Percentiles rank a stretch among this genome's conserved stretches.
Evolutionary conservation across 192 early-diverging fungal species (phyloP).

Genomic region (Coemansia sp.): DNA sequence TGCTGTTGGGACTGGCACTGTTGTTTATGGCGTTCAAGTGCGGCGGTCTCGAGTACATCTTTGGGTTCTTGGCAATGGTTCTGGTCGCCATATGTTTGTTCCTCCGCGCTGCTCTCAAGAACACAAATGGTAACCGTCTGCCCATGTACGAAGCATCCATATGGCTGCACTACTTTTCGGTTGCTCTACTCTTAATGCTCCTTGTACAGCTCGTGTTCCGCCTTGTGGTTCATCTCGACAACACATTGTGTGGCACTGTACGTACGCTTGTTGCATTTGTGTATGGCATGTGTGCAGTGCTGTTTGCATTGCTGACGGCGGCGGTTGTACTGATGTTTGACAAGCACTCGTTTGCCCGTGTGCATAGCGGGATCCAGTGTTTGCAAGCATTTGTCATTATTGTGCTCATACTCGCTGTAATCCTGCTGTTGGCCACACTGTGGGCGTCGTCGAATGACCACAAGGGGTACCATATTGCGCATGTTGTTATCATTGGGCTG

Average conservation of each 20-base stretch:
- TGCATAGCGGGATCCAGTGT: constrained; percentile 45
- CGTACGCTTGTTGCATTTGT: constrained; percentile 37
- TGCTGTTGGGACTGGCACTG: constrained; percentile 34
- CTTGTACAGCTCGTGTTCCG: constrained; percentile 47
- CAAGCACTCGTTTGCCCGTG: constrained; percentile 27
- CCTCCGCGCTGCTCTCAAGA: constrained; percentile 30
- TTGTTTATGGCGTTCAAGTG: constrained; percentile 46
- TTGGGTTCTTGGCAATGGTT: constrained; percentile 41
- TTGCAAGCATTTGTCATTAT: constrained; percentile 49
- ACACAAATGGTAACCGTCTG: constrained; percentile 22
- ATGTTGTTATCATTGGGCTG: constrained; percentile 42
- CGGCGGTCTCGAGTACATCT: constrained; percentile 44
- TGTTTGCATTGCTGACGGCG: constrained; percentile 42
- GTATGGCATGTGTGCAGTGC: constrained; percentile 19
- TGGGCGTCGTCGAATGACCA: constrained; percentile 45
- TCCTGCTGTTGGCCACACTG: constrained; percentile 19
- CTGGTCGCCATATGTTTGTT: constrained; percentile 38
- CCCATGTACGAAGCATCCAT: constrained; percentile 46
- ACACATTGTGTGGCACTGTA: constrained; percentile 32
- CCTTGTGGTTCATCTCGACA: constrained; percentile 44
- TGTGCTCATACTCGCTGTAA: constrained; percentile 28
- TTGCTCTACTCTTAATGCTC: constrained; percentile 31
- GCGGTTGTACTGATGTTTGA: constrained; percentile 50
- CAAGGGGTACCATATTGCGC: constrained; percentile 45
- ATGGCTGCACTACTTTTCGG: constrained; percentile 53